Percentiles rank a stretch among this genome's conserved stretches.
Evolutionary conservation across 345 rosid genomes (phyloP).

Genomic region (Acer yangbiense): DNA sequence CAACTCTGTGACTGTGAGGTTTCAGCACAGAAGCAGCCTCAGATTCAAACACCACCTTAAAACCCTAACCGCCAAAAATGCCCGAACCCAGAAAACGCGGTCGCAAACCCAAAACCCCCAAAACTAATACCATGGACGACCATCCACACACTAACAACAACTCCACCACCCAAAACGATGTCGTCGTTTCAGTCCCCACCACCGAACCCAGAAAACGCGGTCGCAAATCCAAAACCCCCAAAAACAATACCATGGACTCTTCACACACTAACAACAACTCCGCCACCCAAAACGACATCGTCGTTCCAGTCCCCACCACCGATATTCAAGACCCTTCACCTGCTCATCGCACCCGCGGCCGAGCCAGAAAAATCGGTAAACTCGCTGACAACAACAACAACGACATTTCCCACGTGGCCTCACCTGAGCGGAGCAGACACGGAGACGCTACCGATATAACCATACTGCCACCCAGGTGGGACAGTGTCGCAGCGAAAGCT

Average conservation of each 20-base stretch:
- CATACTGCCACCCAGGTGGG: constrained; percentile 48
- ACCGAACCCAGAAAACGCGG: constrained; percentile 50
- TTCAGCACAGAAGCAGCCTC: neutral
- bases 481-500: constrained; percentile 58
- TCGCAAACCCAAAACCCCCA: constrained; percentile 33
- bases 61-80: constrained; percentile 24
- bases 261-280: constrained; percentile 21
- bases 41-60: neutral
- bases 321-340: constrained; percentile 29
- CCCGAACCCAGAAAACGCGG: constrained; percentile 48
- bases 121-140: constrained; percentile 35
- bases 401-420: constrained; percentile 22
- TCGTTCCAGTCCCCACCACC: constrained; percentile 19
- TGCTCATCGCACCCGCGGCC: constrained; percentile 49
- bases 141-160: constrained; percentile 22
- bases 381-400: constrained; percentile 26
- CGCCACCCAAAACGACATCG: constrained; percentile 26
- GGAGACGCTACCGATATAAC: constrained; percentile 30
- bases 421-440: constrained; percentile 40
- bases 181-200: constrained; percentile 21
- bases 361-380: constrained; percentile 42
- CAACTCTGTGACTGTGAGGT: neutral
- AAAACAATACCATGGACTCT: constrained; percentile 38
- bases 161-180: constrained; percentile 19
- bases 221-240: constrained; percentile 34